Percentiles rank a stretch among this genome's conserved stretches.
Conservation (phyloP, 352 stramenopile genomes). For the Phytophthora tubulina region DNA sequence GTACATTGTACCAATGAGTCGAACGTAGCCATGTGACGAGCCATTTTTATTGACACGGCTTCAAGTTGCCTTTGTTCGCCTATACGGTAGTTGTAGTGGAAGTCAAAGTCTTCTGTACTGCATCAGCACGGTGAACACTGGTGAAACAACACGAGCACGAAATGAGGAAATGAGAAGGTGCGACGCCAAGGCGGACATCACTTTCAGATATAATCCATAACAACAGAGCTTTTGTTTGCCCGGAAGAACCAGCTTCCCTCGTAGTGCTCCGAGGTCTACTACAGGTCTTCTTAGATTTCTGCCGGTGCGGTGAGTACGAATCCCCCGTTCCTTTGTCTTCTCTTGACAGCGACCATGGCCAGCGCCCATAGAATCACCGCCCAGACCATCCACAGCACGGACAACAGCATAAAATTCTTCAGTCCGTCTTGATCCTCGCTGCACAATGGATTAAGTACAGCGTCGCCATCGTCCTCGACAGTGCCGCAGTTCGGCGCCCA, state of each 20-base stretch:
- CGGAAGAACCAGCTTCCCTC: too few species aligned
- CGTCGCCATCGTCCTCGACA: constrained; percentile 52
- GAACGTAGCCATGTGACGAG: constrained; percentile 33
- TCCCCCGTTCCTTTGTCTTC: constrained; percentile 37
- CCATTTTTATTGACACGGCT: constrained; percentile 9
- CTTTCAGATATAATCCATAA: too few species aligned
- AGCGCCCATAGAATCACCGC: constrained; percentile 60
- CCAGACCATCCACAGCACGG: constrained; percentile 71
- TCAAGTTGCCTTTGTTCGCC: background rate
- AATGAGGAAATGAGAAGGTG: too few species aligned
- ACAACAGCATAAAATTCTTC: constrained; percentile 62
- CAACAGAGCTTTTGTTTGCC: too few species aligned
- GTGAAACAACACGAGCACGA: too few species aligned
- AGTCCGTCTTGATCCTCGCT: constrained; percentile 56
- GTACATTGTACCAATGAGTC: constrained; percentile 7
- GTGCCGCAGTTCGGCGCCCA: constrained; percentile 81
- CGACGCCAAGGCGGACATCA: too few species aligned
- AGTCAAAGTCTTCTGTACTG: constrained; percentile 37
- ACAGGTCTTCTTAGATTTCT: constrained; percentile 23
- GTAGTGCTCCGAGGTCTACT: too few species aligned
- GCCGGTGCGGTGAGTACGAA: constrained; percentile 42
- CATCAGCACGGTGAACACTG: background rate
- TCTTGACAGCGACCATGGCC: constrained; percentile 41
- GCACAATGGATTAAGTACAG: constrained; percentile 61
- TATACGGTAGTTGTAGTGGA: constrained; percentile 41